These are phyloP conservation scores for Agaricus subrufescens DNA, from an alignment of 768 basidiomycete genomes.

Conservation along the genomic window DNA sequence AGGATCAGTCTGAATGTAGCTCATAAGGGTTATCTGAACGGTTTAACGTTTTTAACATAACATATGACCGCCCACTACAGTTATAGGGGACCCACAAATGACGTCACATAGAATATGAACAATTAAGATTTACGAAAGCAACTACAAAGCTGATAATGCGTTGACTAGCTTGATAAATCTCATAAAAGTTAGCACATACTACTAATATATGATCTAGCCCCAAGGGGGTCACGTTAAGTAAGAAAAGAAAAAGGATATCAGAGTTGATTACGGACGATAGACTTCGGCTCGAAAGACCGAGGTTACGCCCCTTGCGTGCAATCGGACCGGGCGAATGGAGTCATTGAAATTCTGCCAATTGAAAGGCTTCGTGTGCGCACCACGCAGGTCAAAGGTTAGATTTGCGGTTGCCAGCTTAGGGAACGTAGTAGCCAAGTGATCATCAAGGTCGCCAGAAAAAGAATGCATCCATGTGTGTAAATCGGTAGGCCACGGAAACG, in stretches of 20 bases:
- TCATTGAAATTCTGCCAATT: slow-evolving; percentile 3
- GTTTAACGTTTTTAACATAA: no score
- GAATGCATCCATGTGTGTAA: slow-evolving; percentile 4
- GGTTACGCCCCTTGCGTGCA: not conserved
- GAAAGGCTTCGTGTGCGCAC: slow-evolving; percentile 4
- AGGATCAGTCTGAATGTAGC: no score
- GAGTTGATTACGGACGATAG: slow-evolving; percentile 1
- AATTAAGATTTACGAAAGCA: not conserved
- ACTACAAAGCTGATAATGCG: not conserved
- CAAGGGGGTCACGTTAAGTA: not conserved
- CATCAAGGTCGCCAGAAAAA: slow-evolving; percentile 1
- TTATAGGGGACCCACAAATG: not conserved
- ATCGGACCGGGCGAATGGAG: not conserved
- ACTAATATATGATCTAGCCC: not conserved
- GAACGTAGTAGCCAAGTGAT: not conserved
- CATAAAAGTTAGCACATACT: not conserved
- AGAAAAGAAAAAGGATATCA: not conserved
- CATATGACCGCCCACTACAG: not conserved
- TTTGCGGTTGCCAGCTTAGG: not conserved
- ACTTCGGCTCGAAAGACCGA: slow-evolving; percentile 1
- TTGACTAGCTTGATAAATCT: not conserved
- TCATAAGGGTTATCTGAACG: no score
- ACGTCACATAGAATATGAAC: not conserved
- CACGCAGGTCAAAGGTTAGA: slow-evolving; percentile 2
- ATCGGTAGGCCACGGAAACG: slow-evolving; percentile 8